These are phyloP conservation scores for Mrakia frigida DNA, from an alignment of 768 basidiomycete species.

Conservation along the genomic window DNA sequence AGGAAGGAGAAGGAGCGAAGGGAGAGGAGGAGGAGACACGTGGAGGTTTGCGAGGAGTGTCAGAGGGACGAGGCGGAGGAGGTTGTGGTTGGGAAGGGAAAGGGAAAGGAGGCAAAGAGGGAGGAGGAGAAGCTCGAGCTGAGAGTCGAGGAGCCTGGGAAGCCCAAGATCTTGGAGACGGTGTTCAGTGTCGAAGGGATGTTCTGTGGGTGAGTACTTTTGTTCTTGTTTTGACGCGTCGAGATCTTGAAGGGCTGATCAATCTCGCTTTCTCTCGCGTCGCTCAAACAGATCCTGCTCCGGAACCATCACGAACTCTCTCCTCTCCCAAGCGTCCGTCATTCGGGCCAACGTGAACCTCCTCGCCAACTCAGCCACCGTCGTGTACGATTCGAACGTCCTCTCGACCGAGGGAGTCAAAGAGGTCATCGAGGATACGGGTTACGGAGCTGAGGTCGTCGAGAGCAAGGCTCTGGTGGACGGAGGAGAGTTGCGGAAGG, in stretches of 20 bases:
- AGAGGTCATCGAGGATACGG: slow-evolving; percentile 43
- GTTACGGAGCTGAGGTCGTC: slow-evolving; percentile 32
- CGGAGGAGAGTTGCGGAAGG: background rate
- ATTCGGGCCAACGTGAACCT: slow-evolving; percentile 56
- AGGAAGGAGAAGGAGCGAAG: background rate
- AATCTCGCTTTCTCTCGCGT: background rate
- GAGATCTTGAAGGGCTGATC: slow-evolving; percentile 48
- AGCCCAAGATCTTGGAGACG: slow-evolving; percentile 35
- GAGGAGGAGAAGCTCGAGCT: slow-evolving; percentile 16
- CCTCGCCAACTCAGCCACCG: slow-evolving; percentile 56
- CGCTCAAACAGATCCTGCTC: slow-evolving; percentile 52
- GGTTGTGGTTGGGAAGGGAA: background rate
- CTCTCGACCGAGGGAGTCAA: slow-evolving; percentile 38
- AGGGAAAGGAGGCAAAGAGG: background rate
- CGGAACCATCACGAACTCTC: slow-evolving; percentile 52
- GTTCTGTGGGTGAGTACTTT: slow-evolving; percentile 55
- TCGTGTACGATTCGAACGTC: slow-evolving; percentile 47
- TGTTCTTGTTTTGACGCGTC: background rate
- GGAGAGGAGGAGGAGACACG: slow-evolving; percentile 20
- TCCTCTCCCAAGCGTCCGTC: slow-evolving; percentile 54
- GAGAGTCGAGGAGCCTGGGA: background rate
- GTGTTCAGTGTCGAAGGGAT: slow-evolving; percentile 63
- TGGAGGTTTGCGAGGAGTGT: slow-evolving; percentile 24
- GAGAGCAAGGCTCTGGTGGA: background rate
- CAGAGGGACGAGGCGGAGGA: slow-evolving; percentile 6